Evolutionary conservation across 176 grass and related monocot genomes (phyloP).

Genomic region (Musa itinerans): DNA sequence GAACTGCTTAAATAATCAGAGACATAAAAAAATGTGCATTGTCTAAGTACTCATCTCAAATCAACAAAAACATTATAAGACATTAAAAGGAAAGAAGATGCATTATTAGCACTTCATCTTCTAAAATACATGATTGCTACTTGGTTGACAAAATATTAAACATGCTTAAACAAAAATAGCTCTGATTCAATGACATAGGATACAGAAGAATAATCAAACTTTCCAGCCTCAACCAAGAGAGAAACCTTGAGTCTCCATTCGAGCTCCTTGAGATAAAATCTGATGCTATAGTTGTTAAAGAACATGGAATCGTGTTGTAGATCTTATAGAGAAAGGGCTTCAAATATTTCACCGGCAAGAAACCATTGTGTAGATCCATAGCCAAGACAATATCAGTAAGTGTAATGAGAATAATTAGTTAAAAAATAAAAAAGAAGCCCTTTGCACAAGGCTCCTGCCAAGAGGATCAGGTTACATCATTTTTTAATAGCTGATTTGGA

Average conservation of each 20-base stretch:
- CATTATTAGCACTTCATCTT: not conserved
- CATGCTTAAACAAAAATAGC: not conserved
- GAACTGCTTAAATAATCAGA: conserved; percentile 24
- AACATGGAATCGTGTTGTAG: conserved; percentile 28
- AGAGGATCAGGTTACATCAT: too few species aligned
- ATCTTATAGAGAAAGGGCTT: conserved; percentile 9
- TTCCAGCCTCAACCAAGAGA: conserved; percentile 30
- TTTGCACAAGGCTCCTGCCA: too few species aligned
- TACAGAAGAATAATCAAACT: conserved; percentile 46
- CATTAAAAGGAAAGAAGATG: not conserved
- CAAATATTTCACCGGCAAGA: conserved; percentile 33
- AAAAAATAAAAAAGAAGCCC: too few species aligned
- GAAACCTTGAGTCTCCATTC: conserved; percentile 35
- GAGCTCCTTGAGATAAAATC: conserved; percentile 34
- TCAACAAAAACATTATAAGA: not conserved
- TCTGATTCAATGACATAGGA: conserved; percentile 33
- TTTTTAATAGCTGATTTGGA: too few species aligned
- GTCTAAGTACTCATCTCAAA: not conserved
- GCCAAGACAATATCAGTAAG: not conserved
- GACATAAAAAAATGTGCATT: not conserved
- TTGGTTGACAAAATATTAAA: not conserved
- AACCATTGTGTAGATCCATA: not conserved
- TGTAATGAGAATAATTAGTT: not conserved
- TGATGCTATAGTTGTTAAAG: conserved; percentile 32
- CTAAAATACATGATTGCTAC: not conserved